Conservation (phyloP, 164 flowering plant species). For the Sextonia rubra region DNA sequence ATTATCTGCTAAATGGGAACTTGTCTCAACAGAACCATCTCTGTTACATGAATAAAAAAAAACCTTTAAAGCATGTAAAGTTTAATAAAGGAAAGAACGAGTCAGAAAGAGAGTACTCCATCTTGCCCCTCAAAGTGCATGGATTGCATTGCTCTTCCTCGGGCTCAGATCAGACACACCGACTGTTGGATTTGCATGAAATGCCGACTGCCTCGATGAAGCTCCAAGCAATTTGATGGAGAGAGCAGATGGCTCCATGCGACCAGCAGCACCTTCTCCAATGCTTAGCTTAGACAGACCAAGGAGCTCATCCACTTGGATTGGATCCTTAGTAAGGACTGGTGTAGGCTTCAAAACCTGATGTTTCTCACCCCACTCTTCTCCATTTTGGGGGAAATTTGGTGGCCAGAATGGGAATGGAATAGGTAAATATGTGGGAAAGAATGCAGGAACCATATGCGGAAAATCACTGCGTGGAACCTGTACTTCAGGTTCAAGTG, state of each 20-base stretch:
- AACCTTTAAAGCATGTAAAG: not conserved
- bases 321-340: slow-evolving; percentile 52
- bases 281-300: slow-evolving; percentile 79
- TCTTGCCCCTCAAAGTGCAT: slow-evolving; percentile 38
- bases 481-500: slow-evolving; percentile 31
- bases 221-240: slow-evolving; percentile 48
- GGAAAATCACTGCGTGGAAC: slow-evolving; percentile 16
- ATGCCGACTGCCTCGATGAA: slow-evolving; percentile 77
- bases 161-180: slow-evolving; percentile 34
- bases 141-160: slow-evolving; percentile 36
- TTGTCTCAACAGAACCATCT: not conserved
- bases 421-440: slow-evolving; percentile 50
- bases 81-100: not conserved
- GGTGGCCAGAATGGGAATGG: slow-evolving; percentile 57
- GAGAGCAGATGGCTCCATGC: slow-evolving; percentile 42
- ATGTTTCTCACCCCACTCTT: slow-evolving; percentile 26
- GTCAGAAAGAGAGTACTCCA: not conserved
- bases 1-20: not conserved
- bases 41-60: not conserved
- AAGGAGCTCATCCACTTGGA: slow-evolving; percentile 72
- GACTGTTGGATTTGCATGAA: slow-evolving; percentile 52
- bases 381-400: slow-evolving; percentile 13
- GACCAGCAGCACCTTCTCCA: slow-evolving; percentile 33
- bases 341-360: slow-evolving; percentile 71
- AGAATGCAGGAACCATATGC: slow-evolving; percentile 39